Conservation (phyloP, 306 rosid genomes). For the Canavalia ensiformis region DNA sequence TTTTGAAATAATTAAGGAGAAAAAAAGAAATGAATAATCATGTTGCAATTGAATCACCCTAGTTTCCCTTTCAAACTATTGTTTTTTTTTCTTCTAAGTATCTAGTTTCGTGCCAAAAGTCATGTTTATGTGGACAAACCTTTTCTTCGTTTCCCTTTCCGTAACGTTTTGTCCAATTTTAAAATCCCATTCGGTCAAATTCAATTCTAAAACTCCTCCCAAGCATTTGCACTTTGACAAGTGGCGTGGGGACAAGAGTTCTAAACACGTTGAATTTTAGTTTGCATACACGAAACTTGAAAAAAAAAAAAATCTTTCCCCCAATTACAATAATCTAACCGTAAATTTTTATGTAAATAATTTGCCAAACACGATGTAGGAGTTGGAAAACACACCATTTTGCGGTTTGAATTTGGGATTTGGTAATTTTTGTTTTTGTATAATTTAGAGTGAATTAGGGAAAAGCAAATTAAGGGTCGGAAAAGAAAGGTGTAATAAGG, state of each 20-base stretch:
- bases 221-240: constrained; percentile 7
- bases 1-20: neutral
- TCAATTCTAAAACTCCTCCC: constrained; percentile 4
- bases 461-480: constrained; percentile 26
- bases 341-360: neutral
- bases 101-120: constrained; percentile 47
- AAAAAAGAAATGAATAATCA: neutral
- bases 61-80: constrained; percentile 20
- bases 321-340: neutral
- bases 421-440: neutral
- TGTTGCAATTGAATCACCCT: constrained; percentile 15
- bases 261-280: neutral
- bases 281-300: constrained; percentile 41
- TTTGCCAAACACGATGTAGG: neutral
- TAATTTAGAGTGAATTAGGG: constrained; percentile 42
- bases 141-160: constrained; percentile 45
- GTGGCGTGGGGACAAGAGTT: constrained; percentile 28
- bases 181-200: constrained; percentile 40
- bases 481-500: neutral
- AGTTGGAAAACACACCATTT: neutral
- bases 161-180: constrained; percentile 49
- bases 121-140: constrained; percentile 55
- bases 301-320: neutral
- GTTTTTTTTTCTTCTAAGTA: neutral
- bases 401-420: constrained; percentile 11